phyloP scores from a whole-genome alignment of 371 early-diverging fungal species.

The Mortierella sp. region DNA sequence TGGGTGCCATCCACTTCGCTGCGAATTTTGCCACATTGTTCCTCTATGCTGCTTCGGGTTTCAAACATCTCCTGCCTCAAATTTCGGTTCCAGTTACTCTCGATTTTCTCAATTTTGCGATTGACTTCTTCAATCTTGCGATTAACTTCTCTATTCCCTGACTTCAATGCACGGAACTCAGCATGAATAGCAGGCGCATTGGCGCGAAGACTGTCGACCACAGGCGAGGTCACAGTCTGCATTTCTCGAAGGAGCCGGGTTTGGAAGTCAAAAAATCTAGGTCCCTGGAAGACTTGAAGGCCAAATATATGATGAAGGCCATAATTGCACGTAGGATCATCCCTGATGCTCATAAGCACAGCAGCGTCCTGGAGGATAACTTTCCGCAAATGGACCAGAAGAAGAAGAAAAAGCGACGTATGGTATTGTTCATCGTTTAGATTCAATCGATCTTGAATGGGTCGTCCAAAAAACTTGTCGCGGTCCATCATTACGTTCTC shows the following conservation, averaged over 20 bases:
- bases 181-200: not conserved
- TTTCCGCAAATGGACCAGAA: slow-evolving; percentile 5
- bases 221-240: not conserved
- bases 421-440: not conserved
- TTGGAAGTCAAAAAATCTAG: not conserved
- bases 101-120: not conserved
- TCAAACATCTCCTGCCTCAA: too few species aligned
- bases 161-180: slow-evolving; percentile 4
- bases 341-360: not conserved
- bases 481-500: slow-evolving; percentile 9
- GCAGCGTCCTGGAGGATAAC: slow-evolving; percentile 13
- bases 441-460: not conserved
- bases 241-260: not conserved
- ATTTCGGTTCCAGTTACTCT: too few species aligned
- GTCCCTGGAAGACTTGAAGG: not conserved
- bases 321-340: not conserved
- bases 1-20: too few species aligned
- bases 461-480: not conserved
- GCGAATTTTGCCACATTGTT: too few species aligned
- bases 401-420: not conserved
- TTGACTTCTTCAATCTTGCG: not conserved
- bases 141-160: not conserved
- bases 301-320: not conserved
- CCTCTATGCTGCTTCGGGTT: too few species aligned
- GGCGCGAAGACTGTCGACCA: slow-evolving; percentile 5